Evolutionary conservation across 2,329 filamentous ascomycete genomes (phyloP).

Genomic region (Sclerotinia spermophila): DNA sequence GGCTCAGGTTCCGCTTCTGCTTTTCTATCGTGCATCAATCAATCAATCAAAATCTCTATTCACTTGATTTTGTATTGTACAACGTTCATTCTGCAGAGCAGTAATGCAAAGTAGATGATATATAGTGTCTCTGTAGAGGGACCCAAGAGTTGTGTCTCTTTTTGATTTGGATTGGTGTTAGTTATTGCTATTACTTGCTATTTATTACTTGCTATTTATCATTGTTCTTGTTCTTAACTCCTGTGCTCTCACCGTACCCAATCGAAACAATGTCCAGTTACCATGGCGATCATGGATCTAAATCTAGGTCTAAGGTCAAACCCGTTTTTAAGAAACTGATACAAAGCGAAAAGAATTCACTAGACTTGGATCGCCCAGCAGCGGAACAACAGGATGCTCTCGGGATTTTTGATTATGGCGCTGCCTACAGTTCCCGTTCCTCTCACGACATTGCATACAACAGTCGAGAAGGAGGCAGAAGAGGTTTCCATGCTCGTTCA

Average conservation of each 20-base stretch:
- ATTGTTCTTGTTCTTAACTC: background rate
- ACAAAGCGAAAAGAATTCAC: conserved; percentile 56
- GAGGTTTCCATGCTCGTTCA: conserved; percentile 50
- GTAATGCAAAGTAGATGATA: conserved; percentile 22
- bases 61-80: conserved; percentile 14
- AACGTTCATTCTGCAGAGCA: conserved; percentile 19
- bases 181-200: background rate
- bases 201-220: conserved; percentile 1
- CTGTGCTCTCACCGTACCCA: conserved; percentile 9
- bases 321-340: conserved; percentile 57
- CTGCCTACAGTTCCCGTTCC: conserved; percentile 26
- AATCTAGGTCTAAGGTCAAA: conserved; percentile 41
- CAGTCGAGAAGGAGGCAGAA: conserved; percentile 23
- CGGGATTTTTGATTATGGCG: conserved; percentile 37
- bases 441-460: conserved; percentile 33
- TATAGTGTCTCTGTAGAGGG: conserved; percentile 15
- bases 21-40: conserved; percentile 16
- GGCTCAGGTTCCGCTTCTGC: background rate
- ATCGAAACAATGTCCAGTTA: conserved; percentile 30
- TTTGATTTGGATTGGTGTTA: conserved; percentile 7
- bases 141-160: conserved; percentile 2
- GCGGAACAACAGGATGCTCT: conserved; percentile 52
- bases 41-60: background rate
- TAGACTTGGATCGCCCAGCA: conserved; percentile 59
- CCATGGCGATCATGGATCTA: conserved; percentile 26